Percentiles rank a stretch among this genome's conserved stretches.
Evolutionary conservation across 2,329 filamentous ascomycete genomes (phyloP).

Genomic region (Xylariaceae sp.): DNA sequence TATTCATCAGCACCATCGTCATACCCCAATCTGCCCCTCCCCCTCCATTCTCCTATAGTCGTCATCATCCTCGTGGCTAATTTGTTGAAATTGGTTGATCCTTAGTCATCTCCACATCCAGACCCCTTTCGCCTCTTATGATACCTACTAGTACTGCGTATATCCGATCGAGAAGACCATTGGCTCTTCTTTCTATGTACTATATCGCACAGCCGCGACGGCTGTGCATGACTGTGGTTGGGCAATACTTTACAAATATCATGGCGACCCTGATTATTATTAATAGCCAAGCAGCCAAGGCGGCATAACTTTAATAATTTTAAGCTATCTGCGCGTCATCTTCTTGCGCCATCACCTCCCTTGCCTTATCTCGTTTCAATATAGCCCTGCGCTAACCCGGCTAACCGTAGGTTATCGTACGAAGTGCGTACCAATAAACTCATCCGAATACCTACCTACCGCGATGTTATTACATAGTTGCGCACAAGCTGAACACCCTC

Average conservation of each 20-base stretch:
- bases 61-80: neutral
- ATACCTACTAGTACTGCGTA: too few relatives aligned
- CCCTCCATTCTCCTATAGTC: neutral
- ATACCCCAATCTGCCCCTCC: neutral
- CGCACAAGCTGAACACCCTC: constrained; percentile 4
- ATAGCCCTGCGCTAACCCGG: neutral
- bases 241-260: neutral
- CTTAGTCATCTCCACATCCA: neutral
- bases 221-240: neutral
- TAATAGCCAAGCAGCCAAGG: too few relatives aligned
- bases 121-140: neutral
- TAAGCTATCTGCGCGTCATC: constrained; percentile 23
- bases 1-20: neutral
- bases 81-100: neutral
- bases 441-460: neutral
- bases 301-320: constrained; percentile 20
- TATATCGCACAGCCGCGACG: neutral
- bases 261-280: too few relatives aligned
- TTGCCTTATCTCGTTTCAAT: constrained; percentile 4
- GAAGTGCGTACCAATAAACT: neutral
- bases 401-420: too few relatives aligned
- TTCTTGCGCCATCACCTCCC: constrained; percentile 10
- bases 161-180: neutral
- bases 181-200: neutral
- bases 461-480: neutral